Evolutionary conservation across 257 asterid species (phyloP).

Genomic region (Gynochthodes officinalis): DNA sequence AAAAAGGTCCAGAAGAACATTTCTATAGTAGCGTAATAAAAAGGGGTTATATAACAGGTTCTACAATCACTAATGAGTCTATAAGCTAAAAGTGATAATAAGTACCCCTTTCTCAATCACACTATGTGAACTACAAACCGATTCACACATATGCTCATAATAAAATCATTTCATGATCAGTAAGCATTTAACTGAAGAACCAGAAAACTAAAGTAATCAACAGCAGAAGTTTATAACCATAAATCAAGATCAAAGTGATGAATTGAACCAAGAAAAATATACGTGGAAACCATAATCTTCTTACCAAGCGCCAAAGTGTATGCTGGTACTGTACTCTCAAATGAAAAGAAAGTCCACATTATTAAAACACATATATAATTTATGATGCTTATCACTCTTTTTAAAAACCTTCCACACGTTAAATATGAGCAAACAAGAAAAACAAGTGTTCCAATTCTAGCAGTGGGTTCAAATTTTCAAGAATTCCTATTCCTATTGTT

Average conservation of each 20-base stretch:
- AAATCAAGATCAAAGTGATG: neutral
- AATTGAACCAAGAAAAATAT: neutral
- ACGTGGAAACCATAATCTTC: neutral
- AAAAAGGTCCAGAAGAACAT: neutral
- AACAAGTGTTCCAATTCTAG: neutral
- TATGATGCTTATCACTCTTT: neutral
- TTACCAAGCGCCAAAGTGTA: neutral
- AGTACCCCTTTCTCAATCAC: neutral
- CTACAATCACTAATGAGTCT: neutral
- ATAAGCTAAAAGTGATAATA: neutral
- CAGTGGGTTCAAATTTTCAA: neutral
- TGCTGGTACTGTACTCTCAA: neutral
- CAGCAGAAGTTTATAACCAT: neutral
- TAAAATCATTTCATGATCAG: neutral
- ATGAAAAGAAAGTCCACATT: neutral
- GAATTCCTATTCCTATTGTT: neutral
- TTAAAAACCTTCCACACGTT: neutral
- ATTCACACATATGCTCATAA: neutral
- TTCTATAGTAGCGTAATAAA: neutral
- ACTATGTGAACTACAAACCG: neutral
- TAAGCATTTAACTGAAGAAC: neutral
- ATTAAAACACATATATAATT: neutral
- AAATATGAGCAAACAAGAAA: neutral
- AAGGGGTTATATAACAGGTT: neutral
- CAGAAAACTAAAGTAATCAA: neutral